Conservation (phyloP, 2,329 filamentous ascomycete genomes). For the Paraconiothyrium brasiliense region DNA sequence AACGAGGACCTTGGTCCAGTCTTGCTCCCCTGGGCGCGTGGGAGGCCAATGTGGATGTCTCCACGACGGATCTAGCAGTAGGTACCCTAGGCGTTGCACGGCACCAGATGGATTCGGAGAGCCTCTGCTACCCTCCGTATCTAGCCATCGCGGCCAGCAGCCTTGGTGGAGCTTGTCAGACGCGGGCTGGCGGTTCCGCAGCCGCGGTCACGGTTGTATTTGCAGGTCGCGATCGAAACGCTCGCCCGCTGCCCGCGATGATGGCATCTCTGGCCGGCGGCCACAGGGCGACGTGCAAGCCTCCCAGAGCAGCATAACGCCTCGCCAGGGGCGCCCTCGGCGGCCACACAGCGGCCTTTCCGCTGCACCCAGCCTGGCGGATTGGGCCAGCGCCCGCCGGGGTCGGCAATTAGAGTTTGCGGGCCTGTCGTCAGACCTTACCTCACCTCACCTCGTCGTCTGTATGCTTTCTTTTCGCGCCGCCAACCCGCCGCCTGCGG, state of each 20-base stretch:
- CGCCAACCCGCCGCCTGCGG: not conserved
- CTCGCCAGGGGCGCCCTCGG: conserved; percentile 11
- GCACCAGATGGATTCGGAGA: conserved; percentile 34
- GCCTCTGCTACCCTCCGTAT: conserved; percentile 35
- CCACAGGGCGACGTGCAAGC: conserved; percentile 5
- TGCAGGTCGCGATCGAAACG: conserved; percentile 44
- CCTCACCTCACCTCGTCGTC: conserved; percentile 6
- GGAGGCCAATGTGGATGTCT: conserved; percentile 42
- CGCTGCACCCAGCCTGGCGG: conserved; percentile 30
- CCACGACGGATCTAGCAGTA: conserved; percentile 45
- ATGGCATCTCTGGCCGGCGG: conserved; percentile 25
- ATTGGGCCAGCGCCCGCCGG: conserved; percentile 30
- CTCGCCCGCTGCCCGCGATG: conserved; percentile 17
- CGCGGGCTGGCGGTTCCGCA: conserved; percentile 54
- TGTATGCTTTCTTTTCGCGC: not conserved
- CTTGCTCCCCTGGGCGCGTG: conserved; percentile 31
- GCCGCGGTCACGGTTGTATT: conserved; percentile 56
- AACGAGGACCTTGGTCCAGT: conserved; percentile 36
- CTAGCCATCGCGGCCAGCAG: conserved; percentile 37
- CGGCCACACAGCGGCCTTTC: conserved; percentile 31
- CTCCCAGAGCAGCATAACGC: conserved; percentile 11
- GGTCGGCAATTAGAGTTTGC: conserved; percentile 40
- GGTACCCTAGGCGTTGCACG: conserved; percentile 45
- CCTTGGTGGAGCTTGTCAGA: conserved; percentile 47
- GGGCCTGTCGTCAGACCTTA: conserved; percentile 24